Conservation (phyloP, 2,329 filamentous ascomycete species). For the Zymoseptoria tritici region DNA sequence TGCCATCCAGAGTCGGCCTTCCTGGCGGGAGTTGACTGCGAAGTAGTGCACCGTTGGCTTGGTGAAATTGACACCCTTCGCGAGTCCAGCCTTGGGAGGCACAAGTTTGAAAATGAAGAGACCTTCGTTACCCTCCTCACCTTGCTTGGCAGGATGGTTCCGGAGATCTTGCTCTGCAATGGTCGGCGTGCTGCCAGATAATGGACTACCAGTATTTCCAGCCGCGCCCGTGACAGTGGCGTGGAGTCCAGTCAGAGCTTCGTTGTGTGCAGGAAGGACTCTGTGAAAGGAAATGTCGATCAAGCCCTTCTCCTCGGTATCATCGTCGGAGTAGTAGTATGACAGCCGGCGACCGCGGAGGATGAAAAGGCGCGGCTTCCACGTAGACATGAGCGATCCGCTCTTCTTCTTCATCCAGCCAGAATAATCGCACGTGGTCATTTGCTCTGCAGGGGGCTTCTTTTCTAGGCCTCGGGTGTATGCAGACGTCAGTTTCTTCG, state of each 20-base stretch:
- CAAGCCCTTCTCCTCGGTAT: conserved; percentile 85
- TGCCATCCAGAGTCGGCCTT: conserved; percentile 95
- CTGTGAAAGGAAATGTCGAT: conserved; percentile 98
- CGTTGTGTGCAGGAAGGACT: conserved; percentile 88
- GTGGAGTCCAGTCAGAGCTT: conserved; percentile 81
- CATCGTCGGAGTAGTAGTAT: conserved; percentile 92
- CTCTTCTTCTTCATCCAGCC: conserved; percentile 99
- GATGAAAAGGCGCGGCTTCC: conserved; percentile 95
- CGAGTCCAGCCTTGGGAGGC: conserved; percentile 77
- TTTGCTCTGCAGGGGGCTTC: conserved; percentile 73
- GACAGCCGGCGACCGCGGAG: conserved; percentile 83
- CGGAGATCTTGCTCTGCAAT: conserved; percentile 31
- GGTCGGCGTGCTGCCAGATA: conserved; percentile 33
- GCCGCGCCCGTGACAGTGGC: conserved; percentile 87
- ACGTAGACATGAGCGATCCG: conserved; percentile 90
- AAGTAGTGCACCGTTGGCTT: conserved; percentile 98
- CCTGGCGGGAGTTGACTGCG: conserved; percentile 80
- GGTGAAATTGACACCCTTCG: conserved; percentile 90
- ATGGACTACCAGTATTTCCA: conserved; percentile 50
- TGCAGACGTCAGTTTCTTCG: conserved; percentile 91
- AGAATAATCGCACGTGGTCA: conserved; percentile 80
- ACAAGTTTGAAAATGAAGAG: conserved; percentile 99
- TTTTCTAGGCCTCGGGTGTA: conserved; percentile 82
- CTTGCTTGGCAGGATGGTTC: conserved; percentile 30
- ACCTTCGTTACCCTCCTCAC: conserved; percentile 41